A percentile compares a stretch with the other conserved stretches of the same genome.
Conservation (phyloP, 2,329 filamentous ascomycete species). For the Diaporthe sp. region DNA sequence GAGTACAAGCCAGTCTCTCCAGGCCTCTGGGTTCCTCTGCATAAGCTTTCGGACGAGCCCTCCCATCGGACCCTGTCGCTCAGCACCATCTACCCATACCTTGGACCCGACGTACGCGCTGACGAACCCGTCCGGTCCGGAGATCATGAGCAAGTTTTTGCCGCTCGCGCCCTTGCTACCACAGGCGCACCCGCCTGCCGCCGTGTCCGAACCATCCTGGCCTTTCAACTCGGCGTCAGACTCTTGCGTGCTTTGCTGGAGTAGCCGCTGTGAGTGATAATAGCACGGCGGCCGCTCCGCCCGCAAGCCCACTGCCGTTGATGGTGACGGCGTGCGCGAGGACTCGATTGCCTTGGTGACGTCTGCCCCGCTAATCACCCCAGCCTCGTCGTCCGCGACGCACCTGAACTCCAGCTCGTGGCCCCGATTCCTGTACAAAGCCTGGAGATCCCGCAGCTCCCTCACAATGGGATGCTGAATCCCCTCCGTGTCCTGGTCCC, state of each 20-base stretch:
- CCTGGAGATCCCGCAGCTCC: slow-evolving; percentile 70
- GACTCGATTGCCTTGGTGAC: slow-evolving; percentile 54
- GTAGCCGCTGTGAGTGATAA: slow-evolving; percentile 47
- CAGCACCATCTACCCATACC: slow-evolving; percentile 77
- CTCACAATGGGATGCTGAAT: slow-evolving; percentile 59
- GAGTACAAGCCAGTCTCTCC: slow-evolving; percentile 63
- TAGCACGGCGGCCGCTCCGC: slow-evolving; percentile 42
- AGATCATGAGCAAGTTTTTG: slow-evolving; percentile 82
- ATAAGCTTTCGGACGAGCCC: slow-evolving; percentile 76
- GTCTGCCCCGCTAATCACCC: slow-evolving; percentile 68
- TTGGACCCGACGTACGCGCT: slow-evolving; percentile 84
- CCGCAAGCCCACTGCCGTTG: slow-evolving; percentile 42
- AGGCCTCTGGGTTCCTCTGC: slow-evolving; percentile 53
- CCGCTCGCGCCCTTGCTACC: slow-evolving; percentile 49
- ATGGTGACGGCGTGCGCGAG: background rate
- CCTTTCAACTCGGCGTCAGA: slow-evolving; percentile 36
- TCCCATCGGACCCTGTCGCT: slow-evolving; percentile 80
- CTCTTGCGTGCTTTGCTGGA: slow-evolving; percentile 41
- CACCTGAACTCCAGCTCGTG: slow-evolving; percentile 74
- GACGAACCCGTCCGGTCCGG: slow-evolving; percentile 92
- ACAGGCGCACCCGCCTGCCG: background rate
- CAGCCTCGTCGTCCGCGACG: slow-evolving; percentile 85
- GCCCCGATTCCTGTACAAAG: slow-evolving; percentile 61
- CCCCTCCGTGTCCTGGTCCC: background rate
- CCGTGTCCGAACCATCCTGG: slow-evolving; percentile 40